These are phyloP conservation scores for Pichia sp. DNA, from an alignment of 1,139 yeast genomes.

Conservation along the genomic window DNA sequence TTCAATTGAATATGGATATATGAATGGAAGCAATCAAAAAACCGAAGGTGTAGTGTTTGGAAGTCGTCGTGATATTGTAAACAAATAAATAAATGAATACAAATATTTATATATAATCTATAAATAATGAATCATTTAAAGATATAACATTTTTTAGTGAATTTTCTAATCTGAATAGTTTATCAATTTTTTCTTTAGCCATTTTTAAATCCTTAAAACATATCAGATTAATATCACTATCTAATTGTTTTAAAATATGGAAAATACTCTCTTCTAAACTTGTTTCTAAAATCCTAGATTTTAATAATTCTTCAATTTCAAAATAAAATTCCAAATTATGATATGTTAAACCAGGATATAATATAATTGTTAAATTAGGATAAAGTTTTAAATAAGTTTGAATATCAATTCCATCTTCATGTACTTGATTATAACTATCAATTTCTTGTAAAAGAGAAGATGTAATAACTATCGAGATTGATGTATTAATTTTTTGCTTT, in stretches of 20 bases:
- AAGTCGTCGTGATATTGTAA: slow-evolving; percentile 38
- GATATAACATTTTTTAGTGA: slow-evolving; percentile 25
- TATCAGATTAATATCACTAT: slow-evolving; percentile 31
- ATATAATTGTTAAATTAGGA: slow-evolving; percentile 24
- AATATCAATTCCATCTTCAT: slow-evolving; percentile 16
- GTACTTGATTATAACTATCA: slow-evolving; percentile 5
- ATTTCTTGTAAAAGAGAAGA: slow-evolving; percentile 8
- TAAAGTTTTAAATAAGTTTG: slow-evolving; percentile 15
- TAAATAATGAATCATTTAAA: slow-evolving; percentile 12
- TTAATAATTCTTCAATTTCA: slow-evolving; percentile 22
- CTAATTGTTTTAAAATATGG: slow-evolving; percentile 38
- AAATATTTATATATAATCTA: slow-evolving; percentile 10
- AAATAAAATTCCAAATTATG: slow-evolving; percentile 25
- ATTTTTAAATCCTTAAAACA: slow-evolving; percentile 29
- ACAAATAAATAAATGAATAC: slow-evolving; percentile 7
- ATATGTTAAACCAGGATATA: slow-evolving; percentile 30
- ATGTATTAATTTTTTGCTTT: slow-evolving; percentile 6
- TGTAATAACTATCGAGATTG: slow-evolving; percentile 21
- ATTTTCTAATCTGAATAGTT: slow-evolving; percentile 21
- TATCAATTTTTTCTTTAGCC: slow-evolving; percentile 15
- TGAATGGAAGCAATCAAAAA: slow-evolving; percentile 49
- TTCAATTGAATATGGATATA: slow-evolving; percentile 51
- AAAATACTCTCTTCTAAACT: slow-evolving; percentile 36
- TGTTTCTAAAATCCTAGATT: slow-evolving; percentile 34
- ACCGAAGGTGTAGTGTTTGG: slow-evolving; percentile 49